These are phyloP conservation scores for Guillardia theta DNA, from an alignment of 78 protist genomes.

Conservation along the genomic window DNA sequence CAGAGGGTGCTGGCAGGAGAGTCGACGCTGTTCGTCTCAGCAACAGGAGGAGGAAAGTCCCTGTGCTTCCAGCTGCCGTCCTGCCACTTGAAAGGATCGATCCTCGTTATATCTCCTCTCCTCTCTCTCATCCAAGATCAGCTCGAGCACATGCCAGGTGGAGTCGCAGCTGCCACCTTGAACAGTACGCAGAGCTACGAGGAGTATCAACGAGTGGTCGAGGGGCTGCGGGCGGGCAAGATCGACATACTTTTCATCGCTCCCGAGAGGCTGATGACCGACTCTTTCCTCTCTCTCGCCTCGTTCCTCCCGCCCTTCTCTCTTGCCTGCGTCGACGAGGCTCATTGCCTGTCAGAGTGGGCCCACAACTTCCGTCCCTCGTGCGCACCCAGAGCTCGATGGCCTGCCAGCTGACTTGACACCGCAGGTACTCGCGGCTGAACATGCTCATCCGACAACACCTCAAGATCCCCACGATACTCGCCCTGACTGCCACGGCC, in stretches of 20 bases:
- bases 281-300: background rate
- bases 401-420: background rate
- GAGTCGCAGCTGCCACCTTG: background rate
- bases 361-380: constrained; percentile 38
- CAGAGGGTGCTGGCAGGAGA: background rate
- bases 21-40: background rate
- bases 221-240: background rate
- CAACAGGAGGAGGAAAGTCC: constrained; percentile 31
- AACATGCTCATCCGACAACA: background rate
- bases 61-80: constrained; percentile 21
- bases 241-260: background rate
- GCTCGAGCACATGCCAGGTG: background rate
- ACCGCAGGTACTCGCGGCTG: background rate
- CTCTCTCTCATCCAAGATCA: constrained; percentile 33
- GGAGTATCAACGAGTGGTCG: background rate
- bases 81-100: background rate
- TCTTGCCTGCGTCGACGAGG: constrained; percentile 36
- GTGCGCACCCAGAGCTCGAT: background rate
- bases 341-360: constrained; percentile 35
- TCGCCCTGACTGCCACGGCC: background rate
- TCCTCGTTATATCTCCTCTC: background rate
- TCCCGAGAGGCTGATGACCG: constrained; percentile 41
- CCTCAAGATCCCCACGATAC: background rate
- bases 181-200: background rate
- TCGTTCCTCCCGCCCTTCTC: background rate